Evolutionary conservation across 148 eudicot genomes (phyloP), one percentile per base, ranked within the genome.

Genomic region (Fagopyrum esculentum): DNA sequence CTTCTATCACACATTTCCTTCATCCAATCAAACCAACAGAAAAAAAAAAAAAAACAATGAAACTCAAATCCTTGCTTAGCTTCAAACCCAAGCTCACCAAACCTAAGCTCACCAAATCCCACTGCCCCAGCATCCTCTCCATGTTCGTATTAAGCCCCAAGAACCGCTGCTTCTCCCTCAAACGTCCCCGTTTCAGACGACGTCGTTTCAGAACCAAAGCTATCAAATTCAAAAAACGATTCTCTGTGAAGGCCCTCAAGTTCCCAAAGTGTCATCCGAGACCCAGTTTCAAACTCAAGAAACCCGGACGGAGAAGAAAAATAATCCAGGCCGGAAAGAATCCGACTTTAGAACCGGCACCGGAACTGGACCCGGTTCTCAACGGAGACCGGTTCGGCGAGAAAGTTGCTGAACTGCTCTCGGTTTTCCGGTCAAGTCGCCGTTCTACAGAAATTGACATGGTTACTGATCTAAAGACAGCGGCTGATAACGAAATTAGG

Each of bases 51-150:
- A 57, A 35, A 61, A 0, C 16, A 60, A 54, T 76, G 84, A 79
- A 69, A 59, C 56, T 78, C 70, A 85, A 81, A 80, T 76, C 77
- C 51, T 76, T 79, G 75, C 68, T 63, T 82, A 64, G 81, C 87
- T 89, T 89, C 86, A 89, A 85, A 78, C 80, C 78, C 84, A 91
- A 83, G 83, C 83, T 88, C 55, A 43, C 81, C 49, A 82, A 79
- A 48, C 93, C 78, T 83, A 91, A 83, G 83, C 83, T 88, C 55
- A 43, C 81, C 49, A 82, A 79, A 48, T 92, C 98, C 40, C 86
- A 87, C 19, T 89, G 89, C 82, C 79, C 82, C 71, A 86, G 81
- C 52, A 29, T 89, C 40, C 44, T 84, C 7, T 77, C 80, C 30
- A 71, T 81, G 69, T 80, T 87, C 74, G 87, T 78, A 56, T 77